Conservation (phyloP, 1,284 basidiomycete genomes). For the Pyrrhoderma noxium region DNA sequence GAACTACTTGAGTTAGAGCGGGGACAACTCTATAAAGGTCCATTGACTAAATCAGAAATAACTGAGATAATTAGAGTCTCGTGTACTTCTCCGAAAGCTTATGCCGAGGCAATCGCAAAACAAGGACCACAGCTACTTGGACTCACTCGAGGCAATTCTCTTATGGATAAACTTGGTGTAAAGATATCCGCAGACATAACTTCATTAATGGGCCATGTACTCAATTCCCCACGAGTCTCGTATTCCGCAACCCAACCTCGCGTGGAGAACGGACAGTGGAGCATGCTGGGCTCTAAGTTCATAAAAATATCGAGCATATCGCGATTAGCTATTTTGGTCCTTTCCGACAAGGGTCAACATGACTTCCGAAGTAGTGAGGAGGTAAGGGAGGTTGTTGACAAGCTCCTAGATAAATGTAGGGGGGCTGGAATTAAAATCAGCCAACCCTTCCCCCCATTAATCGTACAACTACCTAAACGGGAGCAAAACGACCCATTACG, state of each 20-base stretch:
- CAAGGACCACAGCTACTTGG: constrained; percentile 52
- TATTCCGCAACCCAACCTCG: constrained; percentile 40
- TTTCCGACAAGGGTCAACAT: constrained; percentile 9
- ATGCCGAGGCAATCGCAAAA: constrained; percentile 44
- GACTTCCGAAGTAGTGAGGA: constrained; percentile 39
- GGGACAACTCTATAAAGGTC: constrained; percentile 47
- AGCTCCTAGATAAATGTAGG: constrained; percentile 3
- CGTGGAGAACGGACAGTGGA: constrained; percentile 55
- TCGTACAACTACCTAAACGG: constrained; percentile 61
- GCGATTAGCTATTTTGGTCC: constrained; percentile 11
- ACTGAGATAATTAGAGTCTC: background rate
- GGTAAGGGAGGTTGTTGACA: constrained; percentile 28
- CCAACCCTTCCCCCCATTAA: constrained; percentile 55
- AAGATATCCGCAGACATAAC: constrained; percentile 49
- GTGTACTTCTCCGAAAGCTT: background rate
- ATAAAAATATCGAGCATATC: no score
- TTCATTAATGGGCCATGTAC: constrained; percentile 54
- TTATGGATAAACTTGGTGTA: constrained; percentile 48
- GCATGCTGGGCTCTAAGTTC: constrained; percentile 42
- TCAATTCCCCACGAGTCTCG: constrained; percentile 46
- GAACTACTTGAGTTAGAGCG: constrained; percentile 60
- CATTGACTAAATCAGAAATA: constrained; percentile 22
- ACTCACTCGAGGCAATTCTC: constrained; percentile 29
- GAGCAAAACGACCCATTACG: constrained; percentile 6
- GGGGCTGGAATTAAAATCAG: constrained; percentile 12